Evolutionary conservation across 345 rosid genomes (phyloP).

Genomic region (Firmiana major): DNA sequence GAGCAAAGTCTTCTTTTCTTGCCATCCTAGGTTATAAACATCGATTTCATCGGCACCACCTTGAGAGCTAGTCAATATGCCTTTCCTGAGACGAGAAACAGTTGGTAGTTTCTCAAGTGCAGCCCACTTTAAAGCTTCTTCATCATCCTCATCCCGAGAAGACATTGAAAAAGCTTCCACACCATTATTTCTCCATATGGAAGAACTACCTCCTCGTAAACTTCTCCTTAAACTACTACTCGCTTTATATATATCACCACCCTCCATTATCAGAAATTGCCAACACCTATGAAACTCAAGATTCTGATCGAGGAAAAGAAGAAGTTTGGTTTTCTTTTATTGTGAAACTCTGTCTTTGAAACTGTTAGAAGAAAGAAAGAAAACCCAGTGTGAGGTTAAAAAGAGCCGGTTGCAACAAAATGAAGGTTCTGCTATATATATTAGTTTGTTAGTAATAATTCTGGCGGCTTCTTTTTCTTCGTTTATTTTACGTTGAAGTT

Average conservation of each 20-base stretch:
- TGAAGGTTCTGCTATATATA: background rate
- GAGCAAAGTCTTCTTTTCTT: slow-evolving; percentile 32
- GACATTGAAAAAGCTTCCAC: slow-evolving; percentile 53
- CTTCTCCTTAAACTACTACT: slow-evolving; percentile 32
- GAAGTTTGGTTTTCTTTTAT: background rate
- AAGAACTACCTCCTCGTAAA: slow-evolving; percentile 18
- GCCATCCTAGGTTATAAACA: slow-evolving; percentile 32
- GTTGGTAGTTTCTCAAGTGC: slow-evolving; percentile 59
- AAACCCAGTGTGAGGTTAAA: background rate
- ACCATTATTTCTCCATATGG: slow-evolving; percentile 35
- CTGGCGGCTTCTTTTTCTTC: background rate
- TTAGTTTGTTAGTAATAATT: background rate
- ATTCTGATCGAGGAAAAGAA: background rate
- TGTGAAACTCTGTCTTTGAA: background rate
- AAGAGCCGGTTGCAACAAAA: background rate
- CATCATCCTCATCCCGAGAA: slow-evolving; percentile 48
- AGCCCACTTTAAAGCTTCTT: slow-evolving; percentile 56
- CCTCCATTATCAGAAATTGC: slow-evolving; percentile 25
- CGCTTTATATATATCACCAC: slow-evolving; percentile 34
- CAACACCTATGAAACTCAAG: background rate
- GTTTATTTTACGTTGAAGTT: too few species aligned
- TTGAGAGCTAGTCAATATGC: slow-evolving; percentile 22
- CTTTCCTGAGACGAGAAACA: slow-evolving; percentile 37
- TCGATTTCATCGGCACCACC: slow-evolving; percentile 31
- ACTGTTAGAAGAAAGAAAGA: background rate